Evolutionary conservation across 208 protist genomes (phyloP), one percentile per base, ranked within the genome.

Genomic region (Acanthamoeba castellanii): DNA sequence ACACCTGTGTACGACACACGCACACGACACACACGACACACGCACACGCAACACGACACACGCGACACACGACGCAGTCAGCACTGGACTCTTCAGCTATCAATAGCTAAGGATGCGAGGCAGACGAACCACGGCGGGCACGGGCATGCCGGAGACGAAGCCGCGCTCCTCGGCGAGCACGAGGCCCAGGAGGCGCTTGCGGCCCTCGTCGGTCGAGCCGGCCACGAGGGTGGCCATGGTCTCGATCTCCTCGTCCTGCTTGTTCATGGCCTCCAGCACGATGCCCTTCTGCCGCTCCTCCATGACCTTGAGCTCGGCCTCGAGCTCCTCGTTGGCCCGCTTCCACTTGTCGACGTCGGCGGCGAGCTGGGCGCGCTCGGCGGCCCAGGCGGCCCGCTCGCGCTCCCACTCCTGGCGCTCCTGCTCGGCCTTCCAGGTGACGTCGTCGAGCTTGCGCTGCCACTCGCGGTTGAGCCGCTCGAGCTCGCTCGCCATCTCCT

Each of bases 61-160:
- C 37, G 37, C 37, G 37, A 42, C 37, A 42, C 37, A 3, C 37
- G 37, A 42, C 37, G 37, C 37, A 42, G 37, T 42, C 37, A 42
- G 37, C 37, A 42, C 37, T 42, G 37, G 37, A 42, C 37, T 42
- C 37, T 42, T 42, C 50, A 18, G 50, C 50, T 18, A 57, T 11
- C 16, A 11, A 52, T 52, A 52, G 47, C 47, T 18, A 76, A 16
- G 13, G 37, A 22, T 22, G n/a, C 0, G n/a, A 42, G 27, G 68
- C 32, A 5, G 64, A 82, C 76, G 76, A 30, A 85, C 78, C 47
- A 87, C 78, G 9, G 78, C 78, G 16, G 78, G 78, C 14, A 87
- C 78, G 50, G 78, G 78, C 78, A 87, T 87, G 78, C 78, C 78
- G 78, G 78, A 87, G 14, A 87, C 78, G 78, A 87, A 87, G 78